Base-by-base conservation (phyloP, 2,329 filamentous ascomycete genomes). In the Trichoderma simmonsii region DNA sequence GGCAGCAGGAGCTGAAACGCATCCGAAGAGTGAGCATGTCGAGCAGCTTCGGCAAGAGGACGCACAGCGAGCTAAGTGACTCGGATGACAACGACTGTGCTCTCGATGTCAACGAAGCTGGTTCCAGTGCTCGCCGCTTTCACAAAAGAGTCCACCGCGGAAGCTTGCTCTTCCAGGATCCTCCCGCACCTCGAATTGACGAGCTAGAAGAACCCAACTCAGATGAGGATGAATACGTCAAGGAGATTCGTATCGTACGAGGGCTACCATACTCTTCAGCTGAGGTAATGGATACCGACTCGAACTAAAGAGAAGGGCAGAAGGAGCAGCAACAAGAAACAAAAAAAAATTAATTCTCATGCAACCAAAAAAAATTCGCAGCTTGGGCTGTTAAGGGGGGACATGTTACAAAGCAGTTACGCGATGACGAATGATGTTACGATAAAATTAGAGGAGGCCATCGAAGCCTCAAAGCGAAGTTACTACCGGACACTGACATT, bases 41-140 rank as follows among this genome's bases (percentile, higher is more conserved):
- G 61, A 87, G 86, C 75, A 87, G 85, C 78, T 85, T 87, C 69
- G 85, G 85, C 74, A 88, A 88, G 80, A 82, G 86, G 48, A 87
- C 85, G 30, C 84, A 87, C 74, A 86, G 83, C 76, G 86, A 88
- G 76, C 83, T 86, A 71, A 86, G 85, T 77, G 86, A 86, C 73
- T 85, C 84, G 9, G 86, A 86, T 73, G 79, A 82, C 71, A 80
- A 83, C 14, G 82, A 82, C 56, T 77, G 81, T 15, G 80, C 80
- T 18, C 75, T 80, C 21, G 84, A 86, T 48, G 80, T 80, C 69
- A 81, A 82, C 67, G 81, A 83, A 24, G 81, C 81, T 11, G 85
- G 84, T 15, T 85, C 83, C 15, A 86, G 84, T 73, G 85, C 85
- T 11, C 82, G 85, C 24, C 83, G 85, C 32, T 79, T 86, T 72